Percentiles rank a stretch among this genome's conserved stretches.
These are phyloP conservation scores for Entomophthora muscae DNA, from an alignment of 371 early-diverging fungal genomes.

Conservation along the genomic window DNA sequence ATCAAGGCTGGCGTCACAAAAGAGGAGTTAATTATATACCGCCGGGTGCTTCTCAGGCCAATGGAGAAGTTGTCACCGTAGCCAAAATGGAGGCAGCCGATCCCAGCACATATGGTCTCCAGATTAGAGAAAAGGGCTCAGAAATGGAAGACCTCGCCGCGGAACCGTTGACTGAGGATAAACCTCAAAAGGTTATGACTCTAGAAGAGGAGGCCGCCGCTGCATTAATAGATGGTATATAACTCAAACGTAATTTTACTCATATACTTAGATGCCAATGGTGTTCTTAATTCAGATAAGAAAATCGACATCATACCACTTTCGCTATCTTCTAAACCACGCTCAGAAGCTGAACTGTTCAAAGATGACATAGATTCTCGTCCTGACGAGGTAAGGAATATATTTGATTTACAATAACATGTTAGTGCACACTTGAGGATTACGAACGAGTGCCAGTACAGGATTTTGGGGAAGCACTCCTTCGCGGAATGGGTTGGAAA, in stretches of 20 bases:
- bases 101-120: not conserved
- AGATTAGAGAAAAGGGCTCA: not conserved
- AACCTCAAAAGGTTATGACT: not conserved
- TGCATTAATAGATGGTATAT: not conserved
- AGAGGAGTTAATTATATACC: not conserved
- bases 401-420: not conserved
- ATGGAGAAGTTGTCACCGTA: not conserved
- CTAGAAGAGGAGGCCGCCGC: not conserved
- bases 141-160: not conserved
- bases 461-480: slow-evolving; percentile 72
- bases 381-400: not conserved
- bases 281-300: not conserved
- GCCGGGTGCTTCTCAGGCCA: not conserved
- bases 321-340: not conserved
- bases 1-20: not conserved
- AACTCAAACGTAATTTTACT: not conserved
- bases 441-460: slow-evolving; percentile 76
- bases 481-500: slow-evolving; percentile 87
- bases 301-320: not conserved
- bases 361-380: not conserved
- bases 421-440: slow-evolving; percentile 34
- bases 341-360: not conserved
- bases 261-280: not conserved
- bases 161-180: not conserved
- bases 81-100: not conserved